Evolutionary conservation across 108 stramenopile species (phyloP).

Genomic region (Discostella pseudostelligera): DNA sequence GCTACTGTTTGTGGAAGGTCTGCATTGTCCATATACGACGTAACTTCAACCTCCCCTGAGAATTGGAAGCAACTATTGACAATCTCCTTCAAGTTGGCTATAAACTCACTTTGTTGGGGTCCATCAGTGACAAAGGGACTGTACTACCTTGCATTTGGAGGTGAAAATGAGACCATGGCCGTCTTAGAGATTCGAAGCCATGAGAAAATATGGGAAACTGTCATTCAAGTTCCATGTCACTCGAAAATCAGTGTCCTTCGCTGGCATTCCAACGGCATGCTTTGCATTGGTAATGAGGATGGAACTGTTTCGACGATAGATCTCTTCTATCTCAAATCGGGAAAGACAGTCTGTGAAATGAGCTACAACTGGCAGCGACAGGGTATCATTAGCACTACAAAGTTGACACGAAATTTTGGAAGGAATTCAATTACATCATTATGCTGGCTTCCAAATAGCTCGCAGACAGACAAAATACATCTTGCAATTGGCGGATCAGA

Average conservation of each 20-base stretch:
- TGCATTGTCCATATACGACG: conserved; percentile 58
- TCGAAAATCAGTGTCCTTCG: conserved; percentile 58
- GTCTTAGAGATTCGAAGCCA: conserved; percentile 61
- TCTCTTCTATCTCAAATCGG: conserved; percentile 65
- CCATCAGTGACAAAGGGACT: conserved; percentile 47
- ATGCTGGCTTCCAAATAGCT: conserved; percentile 55
- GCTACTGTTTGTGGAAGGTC: conserved; percentile 53
- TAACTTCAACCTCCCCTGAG: conserved; percentile 22
- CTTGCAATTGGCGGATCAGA: conserved; percentile 73
- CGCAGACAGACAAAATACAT: conserved; percentile 38
- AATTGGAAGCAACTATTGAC: conserved; percentile 58
- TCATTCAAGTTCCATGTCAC: conserved; percentile 49
- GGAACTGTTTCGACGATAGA: conserved; percentile 66
- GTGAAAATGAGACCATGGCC: conserved; percentile 51
- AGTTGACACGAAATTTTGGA: conserved; percentile 62
- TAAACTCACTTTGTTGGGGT: conserved; percentile 70
- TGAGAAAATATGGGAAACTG: conserved; percentile 68
- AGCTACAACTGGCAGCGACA: conserved; percentile 81
- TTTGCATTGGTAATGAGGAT: conserved; percentile 59
- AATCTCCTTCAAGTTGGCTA: conserved; percentile 34
- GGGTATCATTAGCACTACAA: conserved; percentile 65
- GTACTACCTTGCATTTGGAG: conserved; percentile 71
- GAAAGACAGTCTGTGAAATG: conserved; percentile 68
- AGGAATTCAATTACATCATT: conserved; percentile 56
- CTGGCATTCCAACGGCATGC: conserved; percentile 60